These are phyloP conservation scores for Hypoxylon sp. DNA, from an alignment of 2,329 filamentous ascomycete species.

Conservation along the genomic window DNA sequence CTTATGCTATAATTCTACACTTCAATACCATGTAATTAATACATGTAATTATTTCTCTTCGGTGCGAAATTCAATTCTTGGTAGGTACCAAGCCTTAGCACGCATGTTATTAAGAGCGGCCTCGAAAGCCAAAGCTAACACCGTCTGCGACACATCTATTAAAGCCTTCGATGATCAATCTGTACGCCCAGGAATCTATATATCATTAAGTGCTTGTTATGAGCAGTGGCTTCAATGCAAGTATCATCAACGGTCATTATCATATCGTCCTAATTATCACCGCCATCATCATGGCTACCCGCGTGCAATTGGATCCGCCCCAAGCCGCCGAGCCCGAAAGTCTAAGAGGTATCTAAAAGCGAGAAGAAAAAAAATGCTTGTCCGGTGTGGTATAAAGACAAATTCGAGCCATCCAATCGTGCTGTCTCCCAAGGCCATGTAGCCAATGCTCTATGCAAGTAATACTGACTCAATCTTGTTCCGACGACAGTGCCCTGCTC, in stretches of 20 bases:
- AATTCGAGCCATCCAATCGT: conserved; percentile 35
- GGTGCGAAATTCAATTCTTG: too few species aligned
- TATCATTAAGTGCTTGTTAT: conserved; percentile 25
- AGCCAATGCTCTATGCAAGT: conserved; percentile 48
- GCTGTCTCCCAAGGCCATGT: conserved; percentile 42
- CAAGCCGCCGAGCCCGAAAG: conserved; percentile 32
- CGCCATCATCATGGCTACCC: conserved; percentile 34
- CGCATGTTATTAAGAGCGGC: not conserved
- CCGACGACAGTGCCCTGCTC: conserved; percentile 14
- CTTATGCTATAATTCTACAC: too few species aligned
- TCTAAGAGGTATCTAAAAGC: conserved; percentile 47
- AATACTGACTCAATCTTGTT: conserved; percentile 33
- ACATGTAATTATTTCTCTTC: too few species aligned
- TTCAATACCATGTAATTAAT: too few species aligned
- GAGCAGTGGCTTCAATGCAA: conserved; percentile 36
- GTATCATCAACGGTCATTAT: conserved; percentile 31
- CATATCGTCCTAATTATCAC: conserved; percentile 36
- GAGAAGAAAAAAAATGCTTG: conserved; percentile 33
- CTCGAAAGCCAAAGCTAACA: conserved; percentile 11
- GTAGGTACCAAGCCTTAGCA: not conserved
- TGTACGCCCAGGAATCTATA: conserved; percentile 29
- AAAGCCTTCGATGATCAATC: conserved; percentile 13
- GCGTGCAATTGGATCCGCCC: conserved; percentile 24
- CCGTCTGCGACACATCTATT: conserved; percentile 22
- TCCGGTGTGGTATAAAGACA: conserved; percentile 25